phyloP scores from a whole-genome alignment of 2,329 filamentous ascomycete genomes.

The Ascocoryne sarcoides region DNA sequence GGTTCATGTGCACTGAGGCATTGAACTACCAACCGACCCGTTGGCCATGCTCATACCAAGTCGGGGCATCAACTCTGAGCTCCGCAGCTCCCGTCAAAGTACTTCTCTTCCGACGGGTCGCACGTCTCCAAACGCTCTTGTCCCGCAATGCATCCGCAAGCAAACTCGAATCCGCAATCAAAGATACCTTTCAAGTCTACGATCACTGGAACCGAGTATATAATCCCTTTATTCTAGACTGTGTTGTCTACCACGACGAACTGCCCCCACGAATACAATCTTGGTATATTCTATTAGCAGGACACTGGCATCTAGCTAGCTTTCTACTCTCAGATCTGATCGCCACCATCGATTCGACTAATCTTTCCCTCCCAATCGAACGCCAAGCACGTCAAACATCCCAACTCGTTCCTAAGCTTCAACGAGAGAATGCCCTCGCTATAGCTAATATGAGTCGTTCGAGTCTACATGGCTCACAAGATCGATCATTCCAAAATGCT shows the following conservation, averaged over 20 bases:
- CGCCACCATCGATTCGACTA: constrained; percentile 36
- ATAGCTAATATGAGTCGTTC: too few relatives aligned
- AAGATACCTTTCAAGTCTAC: constrained; percentile 40
- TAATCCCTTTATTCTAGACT: constrained; percentile 42
- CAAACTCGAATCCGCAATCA: constrained; percentile 40
- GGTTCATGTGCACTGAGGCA: too few relatives aligned
- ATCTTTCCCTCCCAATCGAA: too few relatives aligned
- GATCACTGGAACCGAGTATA: constrained; percentile 47
- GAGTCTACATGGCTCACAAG: too few relatives aligned
- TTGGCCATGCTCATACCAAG: constrained; percentile 48
- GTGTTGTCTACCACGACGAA: constrained; percentile 39
- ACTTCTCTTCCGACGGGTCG: constrained; percentile 46
- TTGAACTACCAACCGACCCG: constrained; percentile 13
- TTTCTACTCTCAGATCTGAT: constrained; percentile 47
- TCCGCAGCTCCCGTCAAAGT: constrained; percentile 50
- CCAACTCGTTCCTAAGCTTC: too few relatives aligned
- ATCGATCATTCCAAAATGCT: constrained; percentile 26
- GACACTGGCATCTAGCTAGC: constrained; percentile 49
- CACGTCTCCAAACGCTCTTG: constrained; percentile 44
- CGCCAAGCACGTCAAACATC: too few relatives aligned
- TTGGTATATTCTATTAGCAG: constrained; percentile 49
- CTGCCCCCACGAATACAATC: constrained; percentile 47
- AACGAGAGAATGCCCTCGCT: too few relatives aligned
- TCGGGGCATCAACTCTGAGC: constrained; percentile 39
- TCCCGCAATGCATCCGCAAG: constrained; percentile 31